Base-by-base conservation (phyloP, 768 basidiomycete genomes). In the Suillus fuscotomentosus region DNA sequence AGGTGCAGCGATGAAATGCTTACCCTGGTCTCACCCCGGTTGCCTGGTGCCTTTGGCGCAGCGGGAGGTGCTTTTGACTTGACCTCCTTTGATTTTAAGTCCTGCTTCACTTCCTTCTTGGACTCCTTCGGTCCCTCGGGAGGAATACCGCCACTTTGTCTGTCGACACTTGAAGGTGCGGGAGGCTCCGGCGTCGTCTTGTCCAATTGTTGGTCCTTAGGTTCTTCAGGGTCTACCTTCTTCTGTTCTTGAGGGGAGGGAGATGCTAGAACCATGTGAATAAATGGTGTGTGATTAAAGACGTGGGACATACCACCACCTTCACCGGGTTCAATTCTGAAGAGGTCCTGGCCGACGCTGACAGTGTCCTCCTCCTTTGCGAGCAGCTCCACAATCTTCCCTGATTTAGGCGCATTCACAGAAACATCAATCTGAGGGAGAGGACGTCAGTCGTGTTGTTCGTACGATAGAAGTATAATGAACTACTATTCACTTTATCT, bases 331-430 rank as follows among this genome's bases (percentile, higher is more conserved):
- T 98, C 97, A 64, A 98, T 86, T 70, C 88, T 84, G 79, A 98
- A 92, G 59, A 99, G 83, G 73, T 98, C 97, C 77, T 98, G 95
- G 38, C 97, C 97, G 45, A 98, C 95, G 8, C 87, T 82, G 65
- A 99, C 97, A 24, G 95, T 97, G 70, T 95, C 92, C 71, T 99
- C 97, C 77, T 98, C 97, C 48, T 84, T 86, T 51, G 90, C 95
- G 38, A 98, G 85, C 17, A 93, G 80, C 75, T 97, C 90, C 22
- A 89, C 85, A 67, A 99, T 95, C 56, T 83, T 95, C 15, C 97
- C 97, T 11, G 95, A 84, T 69, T 84, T 80, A 9, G 97, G 92
- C 20, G 97, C 93, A 74, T 97, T 99, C 62, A 99, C 96, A 5
- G 95, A 91, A 51, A 99, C 94, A 75, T 99, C 97, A 71, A 99